Evolutionary conservation across 2,329 filamentous ascomycete species (phyloP).

Genomic region (Fusarium napiforme): DNA sequence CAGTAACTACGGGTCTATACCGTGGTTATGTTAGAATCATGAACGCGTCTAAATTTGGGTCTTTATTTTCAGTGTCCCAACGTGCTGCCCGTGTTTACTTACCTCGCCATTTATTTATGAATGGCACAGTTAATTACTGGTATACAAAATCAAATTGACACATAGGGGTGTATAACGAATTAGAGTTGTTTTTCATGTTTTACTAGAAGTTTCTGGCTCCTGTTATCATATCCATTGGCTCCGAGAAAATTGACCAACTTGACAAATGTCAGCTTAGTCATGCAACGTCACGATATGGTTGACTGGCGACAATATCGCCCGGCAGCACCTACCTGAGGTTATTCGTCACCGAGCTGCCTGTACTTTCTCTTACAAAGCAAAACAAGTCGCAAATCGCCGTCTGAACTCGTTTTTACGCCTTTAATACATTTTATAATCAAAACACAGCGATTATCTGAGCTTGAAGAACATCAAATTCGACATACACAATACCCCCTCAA

Average conservation of each 20-base stretch:
- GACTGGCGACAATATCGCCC: slow-evolving; percentile 29
- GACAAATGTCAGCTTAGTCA: slow-evolving; percentile 40
- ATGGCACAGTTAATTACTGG: background rate
- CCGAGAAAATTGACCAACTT: background rate
- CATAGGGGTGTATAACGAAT: fast-evolving
- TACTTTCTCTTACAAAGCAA: background rate
- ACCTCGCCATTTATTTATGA: fast-evolving
- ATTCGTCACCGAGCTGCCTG: slow-evolving; percentile 43
- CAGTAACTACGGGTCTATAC: no score
- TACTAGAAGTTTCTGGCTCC: background rate
- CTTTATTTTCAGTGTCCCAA: background rate
- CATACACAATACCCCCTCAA: background rate
- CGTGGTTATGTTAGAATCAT: background rate
- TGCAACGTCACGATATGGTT: slow-evolving; percentile 37
- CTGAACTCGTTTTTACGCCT: background rate
- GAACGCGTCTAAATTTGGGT: no score
- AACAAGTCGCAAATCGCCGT: background rate
- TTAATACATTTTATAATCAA: background rate
- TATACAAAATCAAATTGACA: no score
- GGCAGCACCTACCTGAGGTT: slow-evolving; percentile 14
- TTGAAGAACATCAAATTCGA: background rate
- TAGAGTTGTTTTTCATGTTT: background rate
- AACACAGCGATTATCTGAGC: background rate
- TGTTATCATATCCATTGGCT: background rate
- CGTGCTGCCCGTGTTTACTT: fast-evolving